Conservation (phyloP, 257 asterid species). For the Nicotiana tomentosiformis region DNA sequence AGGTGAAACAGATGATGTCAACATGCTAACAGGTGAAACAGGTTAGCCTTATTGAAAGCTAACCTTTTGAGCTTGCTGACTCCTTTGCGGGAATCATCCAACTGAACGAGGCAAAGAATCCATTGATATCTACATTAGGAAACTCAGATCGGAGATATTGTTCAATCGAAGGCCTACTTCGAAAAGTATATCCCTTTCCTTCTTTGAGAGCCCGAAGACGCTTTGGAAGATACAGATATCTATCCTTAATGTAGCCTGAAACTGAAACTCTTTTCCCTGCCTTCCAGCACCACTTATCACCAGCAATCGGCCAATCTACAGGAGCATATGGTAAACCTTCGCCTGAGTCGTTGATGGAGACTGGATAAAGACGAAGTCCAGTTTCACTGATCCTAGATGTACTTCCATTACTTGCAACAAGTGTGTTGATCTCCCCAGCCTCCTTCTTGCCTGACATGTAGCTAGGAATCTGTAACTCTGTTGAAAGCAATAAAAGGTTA, state of each 20-base stretch:
- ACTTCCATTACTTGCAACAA: conserved; percentile 32
- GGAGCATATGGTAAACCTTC: conserved; percentile 91
- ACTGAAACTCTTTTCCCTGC: conserved; percentile 49
- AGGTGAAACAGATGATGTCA: neutral
- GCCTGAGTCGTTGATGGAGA: conserved; percentile 40
- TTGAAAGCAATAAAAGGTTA: neutral
- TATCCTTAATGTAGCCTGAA: conserved; percentile 52
- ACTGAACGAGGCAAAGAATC: conserved; percentile 68
- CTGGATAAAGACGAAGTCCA: conserved; percentile 48
- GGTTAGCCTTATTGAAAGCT: neutral
- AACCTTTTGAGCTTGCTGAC: conserved; percentile 31
- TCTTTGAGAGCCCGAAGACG: conserved; percentile 14
- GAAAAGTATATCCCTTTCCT: conserved; percentile 25
- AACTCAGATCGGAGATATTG: conserved; percentile 41
- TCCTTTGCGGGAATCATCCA: conserved; percentile 66
- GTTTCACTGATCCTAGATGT: conserved; percentile 22
- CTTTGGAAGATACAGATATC: conserved; percentile 58
- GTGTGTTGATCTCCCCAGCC: conserved; percentile 47
- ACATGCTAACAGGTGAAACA: neutral
- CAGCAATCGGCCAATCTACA: conserved; percentile 68
- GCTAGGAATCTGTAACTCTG: neutral
- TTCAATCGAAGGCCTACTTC: conserved; percentile 54
- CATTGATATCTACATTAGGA: conserved; percentile 44
- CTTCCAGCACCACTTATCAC: conserved; percentile 84
- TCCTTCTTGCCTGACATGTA: conserved; percentile 13